phyloP scores from a whole-genome alignment of 2,329 filamentous ascomycete species.

The Lithohypha guttulata region DNA sequence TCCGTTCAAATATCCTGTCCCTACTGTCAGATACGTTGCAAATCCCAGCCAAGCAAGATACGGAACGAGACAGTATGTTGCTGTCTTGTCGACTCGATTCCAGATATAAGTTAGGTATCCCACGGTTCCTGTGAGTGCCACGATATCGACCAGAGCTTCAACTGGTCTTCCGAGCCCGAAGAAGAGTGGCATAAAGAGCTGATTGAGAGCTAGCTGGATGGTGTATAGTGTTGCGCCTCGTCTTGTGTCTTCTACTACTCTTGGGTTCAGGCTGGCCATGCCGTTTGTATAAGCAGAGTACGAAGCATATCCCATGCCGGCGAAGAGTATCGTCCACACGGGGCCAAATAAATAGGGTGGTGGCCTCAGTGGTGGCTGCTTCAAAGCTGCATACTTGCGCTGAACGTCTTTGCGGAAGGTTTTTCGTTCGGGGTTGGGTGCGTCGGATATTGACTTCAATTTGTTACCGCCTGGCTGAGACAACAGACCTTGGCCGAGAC shows the following conservation, averaged over 20 bases:
- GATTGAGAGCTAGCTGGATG: conserved; percentile 72
- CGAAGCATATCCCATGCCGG: conserved; percentile 77
- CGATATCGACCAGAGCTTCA: conserved; percentile 64
- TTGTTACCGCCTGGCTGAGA: conserved; percentile 43
- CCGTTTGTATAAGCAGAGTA: conserved; percentile 62
- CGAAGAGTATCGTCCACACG: conserved; percentile 49
- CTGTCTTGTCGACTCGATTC: conserved; percentile 59
- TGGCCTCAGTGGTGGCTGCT: conserved; percentile 43
- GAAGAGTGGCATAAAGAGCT: conserved; percentile 88
- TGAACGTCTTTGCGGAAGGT: conserved; percentile 25
- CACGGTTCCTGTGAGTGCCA: conserved; percentile 60
- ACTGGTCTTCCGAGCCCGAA: conserved; percentile 65
- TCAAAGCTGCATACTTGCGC: conserved; percentile 28
- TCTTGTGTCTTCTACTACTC: conserved; percentile 49
- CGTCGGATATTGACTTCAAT: conserved; percentile 17
- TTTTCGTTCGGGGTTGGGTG: conserved; percentile 14
- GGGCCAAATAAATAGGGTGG: conserved; percentile 49
- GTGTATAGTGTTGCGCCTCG: conserved; percentile 72
- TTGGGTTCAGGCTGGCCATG: conserved; percentile 46
- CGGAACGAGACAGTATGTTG: conserved; percentile 65
- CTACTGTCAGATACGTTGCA: conserved; percentile 71
- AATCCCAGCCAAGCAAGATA: conserved; percentile 82
- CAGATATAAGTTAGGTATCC: conserved; percentile 66
- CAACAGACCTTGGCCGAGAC: conserved; percentile 58
- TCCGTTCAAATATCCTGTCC: conserved; percentile 55